Base-by-base conservation (phyloP, 495 filamentous ascomycete genomes). In the Penicillium tannophilum region DNA sequence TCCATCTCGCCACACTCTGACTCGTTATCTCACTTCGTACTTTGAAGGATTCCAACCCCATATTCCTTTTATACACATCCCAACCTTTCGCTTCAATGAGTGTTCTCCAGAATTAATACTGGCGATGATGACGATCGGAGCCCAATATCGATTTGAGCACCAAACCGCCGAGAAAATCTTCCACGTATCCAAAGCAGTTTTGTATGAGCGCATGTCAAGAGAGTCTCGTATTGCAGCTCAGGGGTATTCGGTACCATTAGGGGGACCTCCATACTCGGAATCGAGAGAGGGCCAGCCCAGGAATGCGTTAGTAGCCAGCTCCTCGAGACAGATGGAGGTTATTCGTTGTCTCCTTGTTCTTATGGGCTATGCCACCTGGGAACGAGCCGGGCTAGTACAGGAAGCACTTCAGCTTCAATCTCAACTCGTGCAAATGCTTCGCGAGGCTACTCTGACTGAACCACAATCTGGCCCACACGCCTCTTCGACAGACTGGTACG, bases 351-450 rank as follows among this genome's bases (percentile, higher is more conserved):
- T 77, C 3, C 63, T 75, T 6, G 57, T 67, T 0, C 61, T 77
- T 23, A 77, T 77, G 72, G 69, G 69, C 10, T 77, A 73, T 52
- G 60, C 74, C 6, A 75, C 74, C 4, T 77, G 74, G 74, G 74
- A 77, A 46, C 64, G 58, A 48, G 65, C 69, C 11, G 64, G 67
- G n/a, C 62, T 75, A 16, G 69, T 77, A 6, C 74, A 74, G 44
- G 74, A 77, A 51, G 67, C 74, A 3, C 72, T 75, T 28, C 62
- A 63, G 24, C 55, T 77, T 2, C 74, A 75, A 44, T 60, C 46
- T 16, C 58, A 75, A 23, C 58, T 77, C 30, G 70, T 74, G 28
- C 71, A 71, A 39, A 65, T 66, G 39, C 60, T 76, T 10, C 72
- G 72, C 9, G 71, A 74, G 10, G 67, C 64, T 54, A 72, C 72